Percentiles rank a stretch among this genome's conserved stretches.
Evolutionary conservation across 2,329 filamentous ascomycete species (phyloP).

Genomic region (Sclerotinia spermophila): DNA sequence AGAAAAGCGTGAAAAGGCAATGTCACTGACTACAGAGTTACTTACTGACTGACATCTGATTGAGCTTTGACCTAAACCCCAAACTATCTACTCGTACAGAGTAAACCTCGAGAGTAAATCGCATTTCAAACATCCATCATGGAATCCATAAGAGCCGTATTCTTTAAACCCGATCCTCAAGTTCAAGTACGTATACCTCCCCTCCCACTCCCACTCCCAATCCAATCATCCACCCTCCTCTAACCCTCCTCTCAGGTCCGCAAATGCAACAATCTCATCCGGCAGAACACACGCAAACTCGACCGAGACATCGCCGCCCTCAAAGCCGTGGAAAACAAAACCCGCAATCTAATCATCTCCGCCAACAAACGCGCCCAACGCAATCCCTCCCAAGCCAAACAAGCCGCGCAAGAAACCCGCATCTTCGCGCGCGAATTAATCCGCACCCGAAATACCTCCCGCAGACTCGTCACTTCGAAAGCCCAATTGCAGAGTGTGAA

Average conservation of each 20-base stretch:
- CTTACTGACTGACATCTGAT: too few species aligned
- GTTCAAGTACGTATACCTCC: slow-evolving; percentile 64
- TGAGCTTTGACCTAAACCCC: slow-evolving; percentile 14
- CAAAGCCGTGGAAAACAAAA: slow-evolving; percentile 76
- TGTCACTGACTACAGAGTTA: background rate
- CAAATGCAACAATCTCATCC: slow-evolving; percentile 91
- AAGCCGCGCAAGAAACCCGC: slow-evolving; percentile 78
- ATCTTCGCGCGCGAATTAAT: slow-evolving; percentile 87
- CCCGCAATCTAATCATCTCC: slow-evolving; percentile 77
- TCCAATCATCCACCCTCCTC: background rate
- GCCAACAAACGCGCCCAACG: slow-evolving; percentile 77
- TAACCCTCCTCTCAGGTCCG: slow-evolving; percentile 60
- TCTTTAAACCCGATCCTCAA: slow-evolving; percentile 89
- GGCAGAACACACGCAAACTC: slow-evolving; percentile 85
- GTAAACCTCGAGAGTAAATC: background rate
- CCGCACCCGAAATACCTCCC: slow-evolving; percentile 70
- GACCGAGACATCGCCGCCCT: slow-evolving; percentile 85
- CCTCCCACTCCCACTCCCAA: slow-evolving; percentile 15
- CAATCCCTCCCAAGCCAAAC: slow-evolving; percentile 72
- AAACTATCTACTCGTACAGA: too few species aligned
- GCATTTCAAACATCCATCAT: slow-evolving; percentile 46
- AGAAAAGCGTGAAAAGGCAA: background rate
- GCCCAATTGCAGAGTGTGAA: slow-evolving; percentile 89
- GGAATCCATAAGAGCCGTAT: slow-evolving; percentile 82
- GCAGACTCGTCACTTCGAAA: slow-evolving; percentile 77